Evolutionary conservation across 495 filamentous ascomycete species (phyloP).

Genomic region (Lepraria neglecta): DNA sequence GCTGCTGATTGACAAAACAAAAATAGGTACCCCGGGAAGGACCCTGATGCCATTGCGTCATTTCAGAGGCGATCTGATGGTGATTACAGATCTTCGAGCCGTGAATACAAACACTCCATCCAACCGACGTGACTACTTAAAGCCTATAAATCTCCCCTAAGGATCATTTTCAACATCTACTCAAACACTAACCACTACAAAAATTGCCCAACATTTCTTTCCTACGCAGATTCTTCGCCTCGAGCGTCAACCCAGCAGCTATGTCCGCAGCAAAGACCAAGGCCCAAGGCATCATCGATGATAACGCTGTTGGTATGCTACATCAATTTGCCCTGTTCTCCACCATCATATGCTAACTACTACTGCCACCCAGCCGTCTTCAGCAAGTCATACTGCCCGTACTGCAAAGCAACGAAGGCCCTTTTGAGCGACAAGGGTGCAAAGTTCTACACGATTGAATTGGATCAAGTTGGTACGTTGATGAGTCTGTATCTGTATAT

Average conservation of each 20-base stretch:
- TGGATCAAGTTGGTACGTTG: conserved; percentile 72
- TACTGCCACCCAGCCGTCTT: conserved; percentile 62
- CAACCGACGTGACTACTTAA: neutral
- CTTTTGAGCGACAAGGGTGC: conserved; percentile 63
- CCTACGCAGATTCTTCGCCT: conserved; percentile 69
- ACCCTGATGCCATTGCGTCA: conserved; percentile 5
- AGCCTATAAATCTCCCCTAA: neutral
- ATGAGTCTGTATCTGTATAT: neutral
- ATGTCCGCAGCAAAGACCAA: conserved; percentile 85
- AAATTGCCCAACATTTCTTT: conserved; percentile 60
- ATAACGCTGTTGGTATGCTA: conserved; percentile 78
- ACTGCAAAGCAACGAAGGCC: conserved; percentile 74
- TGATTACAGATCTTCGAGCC: conserved; percentile 6
- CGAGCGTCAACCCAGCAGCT: conserved; percentile 51
- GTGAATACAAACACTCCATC: neutral
- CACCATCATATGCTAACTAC: neutral
- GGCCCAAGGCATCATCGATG: conserved; percentile 80
- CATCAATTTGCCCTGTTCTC: neutral
- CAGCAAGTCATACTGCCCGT: conserved; percentile 95
- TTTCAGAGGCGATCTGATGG: neutral
- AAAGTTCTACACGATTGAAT: conserved; percentile 68
- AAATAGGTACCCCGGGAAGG: neutral
- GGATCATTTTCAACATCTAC: neutral
- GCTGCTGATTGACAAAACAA: neutral
- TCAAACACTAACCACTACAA: neutral